Base-by-base conservation (phyloP, 495 filamentous ascomycete genomes). In the Aspergillus kassunensis region DNA sequence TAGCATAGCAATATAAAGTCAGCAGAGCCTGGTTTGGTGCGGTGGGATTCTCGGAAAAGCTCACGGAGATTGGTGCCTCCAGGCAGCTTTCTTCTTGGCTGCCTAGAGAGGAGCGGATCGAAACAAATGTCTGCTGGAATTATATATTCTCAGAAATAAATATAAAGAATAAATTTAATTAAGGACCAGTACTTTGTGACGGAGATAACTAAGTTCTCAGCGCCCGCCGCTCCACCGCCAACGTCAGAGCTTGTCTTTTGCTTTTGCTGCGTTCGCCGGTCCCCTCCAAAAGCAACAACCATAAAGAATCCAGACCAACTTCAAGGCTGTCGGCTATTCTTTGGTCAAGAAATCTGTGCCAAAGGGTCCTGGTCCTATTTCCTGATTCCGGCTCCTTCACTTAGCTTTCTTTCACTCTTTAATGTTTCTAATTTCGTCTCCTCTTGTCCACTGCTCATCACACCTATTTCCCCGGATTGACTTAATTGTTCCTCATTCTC, bases 241-340 rank as follows among this genome's bases (percentile, higher is more conserved):
- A 49, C 54, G 51, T 42, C 43, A 47, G 20, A 36, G 34, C 27
- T 33, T 29, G 6, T 29, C 27, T 29, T 5, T 29, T 44, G 42
- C 16, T 44, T 10, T 16, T 23, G 4, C 35, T 23, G 23, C 23
- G 16, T 42, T 34, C 23, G 13, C 10, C 37, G 23, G 20, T 40
- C 21, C 42, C 33, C 23, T 39, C 50, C 31, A 53, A 53, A 39
- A n/a, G n/a, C 50, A 20, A 29, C 31, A 53, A 53, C 25, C 41
- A 20, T 19, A 48, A 48, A 48, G 21, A 37, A 48, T 8, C 12
- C n/a, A n/a, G 31, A 24, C 36, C 21, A n/a, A n/a, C n/a, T n/a
- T n/a, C n/a, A 33, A 33, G 40, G 7, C 36, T n/a, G 1, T 42
- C 23, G 9, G 8, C 16, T n/a, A 2, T 35, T 27, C 23, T 21